Evolutionary conservation across 2,329 filamentous ascomycete genomes (phyloP), one percentile per base, ranked within the genome.

Genomic region (Stagonosporopsis cucurbitacearum): DNA sequence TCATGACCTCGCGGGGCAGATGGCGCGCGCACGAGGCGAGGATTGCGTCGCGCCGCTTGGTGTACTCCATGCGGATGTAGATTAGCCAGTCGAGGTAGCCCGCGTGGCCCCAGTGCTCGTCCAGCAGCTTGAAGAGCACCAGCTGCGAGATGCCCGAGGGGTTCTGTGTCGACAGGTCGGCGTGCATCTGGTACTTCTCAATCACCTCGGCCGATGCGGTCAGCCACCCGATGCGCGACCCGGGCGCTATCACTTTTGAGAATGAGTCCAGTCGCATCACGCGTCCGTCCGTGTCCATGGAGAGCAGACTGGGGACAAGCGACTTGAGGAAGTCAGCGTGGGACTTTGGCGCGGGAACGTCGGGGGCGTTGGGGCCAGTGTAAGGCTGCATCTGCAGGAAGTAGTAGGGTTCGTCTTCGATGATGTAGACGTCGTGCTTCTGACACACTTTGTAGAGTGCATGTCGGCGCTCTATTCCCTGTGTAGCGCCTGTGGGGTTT

Each of bases 351-450:
- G 84, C 80, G 6, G 85, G 83, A 4, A 80, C 77, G 1, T 80
- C 76, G 0, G 82, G 75, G 15, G 80, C 76, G 60, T 81, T 75
- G 28, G 81, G 77, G 13, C 84, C 82, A 1, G 82, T 82, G 76
- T 92, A 94, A 0, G 88, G 86, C 65, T 90, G 86, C 89, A 92
- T 91, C 76, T 96, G 93, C 32, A 96, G 82, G 79, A 94, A 96
- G 78, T 96, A 96, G 79, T 96, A 96, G 1, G 93, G 93, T 73
- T 96, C 93, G 72, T 96, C 93, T 78, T 97, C 93, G 64, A 96
- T 79, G 70, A 97, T 93, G 78, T 86, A 89, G 36, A 96, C 70
- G 70, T 96, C 90, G 75, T 96, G 91, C 78, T 91, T 92, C 72
- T 89, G 88, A 28, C 88, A 90, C 13, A 96, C 83, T 32, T 81